Evolutionary conservation across 345 rosid species (phyloP), one percentile per base, ranked within the genome.

Genomic region (Populus ilicifolia): DNA sequence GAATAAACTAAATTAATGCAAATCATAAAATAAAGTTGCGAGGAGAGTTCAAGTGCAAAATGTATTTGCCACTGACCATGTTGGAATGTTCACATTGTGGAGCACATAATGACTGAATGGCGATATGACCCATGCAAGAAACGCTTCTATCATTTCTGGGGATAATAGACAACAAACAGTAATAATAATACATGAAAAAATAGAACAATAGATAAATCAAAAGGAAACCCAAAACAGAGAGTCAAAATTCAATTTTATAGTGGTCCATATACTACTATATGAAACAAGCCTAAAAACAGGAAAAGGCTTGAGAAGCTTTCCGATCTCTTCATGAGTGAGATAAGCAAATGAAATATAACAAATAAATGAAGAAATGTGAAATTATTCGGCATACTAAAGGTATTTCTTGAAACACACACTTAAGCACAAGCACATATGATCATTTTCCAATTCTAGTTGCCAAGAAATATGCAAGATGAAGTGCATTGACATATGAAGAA

Each of bases 71-170:
- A 81, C 84, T 69, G 72, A 92, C 98, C 97, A 72, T 86, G 74
- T 84, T 87, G 75, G 91, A 91, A 79, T 86, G 84, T 68, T 78
- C 89, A 84, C 97, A 93, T 66, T 92, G 92, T 64, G 97, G 97
- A 80, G 97, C 90, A 89, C 94, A 89, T 71, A 96, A 84, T 59
- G 98, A 92, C 79, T 93, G 98, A 80, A 96, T 90, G 46, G 95
- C 96, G 43, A 96, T 91, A 50, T 94, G 96, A 66, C 93, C 91
- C 68, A 80, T 72, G 71, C 84, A 81, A 48, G 85, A 80, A 80
- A 86, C 71, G 78, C 75, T 85, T 71, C 82, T 86, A 71, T 88
- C 92, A 67, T 75, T 88, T 84, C 95, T 93, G 89, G 38, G 71
- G 77, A 78, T 61, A 39, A 76, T 27, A 75, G 76, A 70, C 35